Conservation (phyloP, 176 grass and related monocot species). For the Chrysopogon serrulatus region DNA sequence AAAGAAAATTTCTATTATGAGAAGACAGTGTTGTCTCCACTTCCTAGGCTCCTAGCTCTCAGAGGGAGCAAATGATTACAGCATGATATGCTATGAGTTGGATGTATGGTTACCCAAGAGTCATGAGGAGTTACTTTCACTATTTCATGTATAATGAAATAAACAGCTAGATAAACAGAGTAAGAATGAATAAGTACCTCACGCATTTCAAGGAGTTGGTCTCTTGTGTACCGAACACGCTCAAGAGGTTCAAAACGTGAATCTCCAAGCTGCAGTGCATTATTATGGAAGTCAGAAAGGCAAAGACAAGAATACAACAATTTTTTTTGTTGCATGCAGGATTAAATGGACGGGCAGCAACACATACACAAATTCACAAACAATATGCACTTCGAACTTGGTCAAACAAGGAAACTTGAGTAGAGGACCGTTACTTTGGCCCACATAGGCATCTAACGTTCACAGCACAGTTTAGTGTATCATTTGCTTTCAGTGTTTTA, state of each 20-base stretch:
- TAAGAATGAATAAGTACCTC: slow-evolving; percentile 38
- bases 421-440: neutral
- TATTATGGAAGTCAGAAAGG: neutral
- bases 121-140: neutral
- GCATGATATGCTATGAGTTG: neutral
- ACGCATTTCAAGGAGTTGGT: slow-evolving; percentile 61
- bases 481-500: neutral
- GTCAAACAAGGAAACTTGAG: neutral
- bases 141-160: neutral
- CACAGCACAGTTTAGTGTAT: neutral
- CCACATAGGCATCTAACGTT: neutral
- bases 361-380: neutral
- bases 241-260: slow-evolving; percentile 44
- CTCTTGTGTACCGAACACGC: slow-evolving; percentile 52
- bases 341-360: neutral
- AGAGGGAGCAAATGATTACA: neutral
- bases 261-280: slow-evolving; percentile 50
- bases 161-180: neutral
- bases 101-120: neutral
- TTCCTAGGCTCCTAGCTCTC: neutral
- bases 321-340: neutral
- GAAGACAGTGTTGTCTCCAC: neutral
- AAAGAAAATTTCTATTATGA: neutral
- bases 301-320: neutral
- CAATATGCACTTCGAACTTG: neutral